Base-by-base conservation (phyloP, 2,329 filamentous ascomycete species). In the Neofusicoccum kwambonambiense region DNA sequence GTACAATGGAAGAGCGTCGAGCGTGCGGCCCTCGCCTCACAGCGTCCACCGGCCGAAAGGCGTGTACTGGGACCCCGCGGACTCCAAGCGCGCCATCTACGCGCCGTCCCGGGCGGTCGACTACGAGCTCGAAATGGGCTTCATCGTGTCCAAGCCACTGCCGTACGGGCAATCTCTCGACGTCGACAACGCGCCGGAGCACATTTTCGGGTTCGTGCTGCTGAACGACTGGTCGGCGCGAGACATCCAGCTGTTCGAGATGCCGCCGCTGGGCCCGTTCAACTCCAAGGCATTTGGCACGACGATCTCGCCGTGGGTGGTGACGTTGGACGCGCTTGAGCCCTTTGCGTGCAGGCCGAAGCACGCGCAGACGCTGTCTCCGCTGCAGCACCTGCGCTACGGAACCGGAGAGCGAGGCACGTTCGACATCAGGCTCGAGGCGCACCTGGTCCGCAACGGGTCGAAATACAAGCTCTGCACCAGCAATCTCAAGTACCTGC, bases 211-310 rank as follows among this genome's bases (percentile, higher is more conserved):
- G 0, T 77, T 87, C n/a, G 82, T 87, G 0, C 73, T 89, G 42
- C 70, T 89, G 12, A 89, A 89, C 67, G 86, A 89, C 67, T 89
- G 87, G 87, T 83, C 66, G 17, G 83, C 86, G 19, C 78, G 86
- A n/a, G 87, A 89, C 70, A 85, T 89, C 19, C 87, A 89, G 71
- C 80, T 75, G 0, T 77, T 85, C 22, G 87, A 89, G 68, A 88
- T 89, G 86, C 78, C 77, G 2, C 86, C 86, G 0, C 74, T 89
- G 0, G 87, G 87, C 0, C 87, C 87, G 0, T 80, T 89, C 61
- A 87, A 88, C 58, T 81, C 82, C 2, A 90, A 89, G 72, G 83
- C 81, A 37, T 87, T 88, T 49, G 82, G 80, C 6, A 89, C 86
- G 0, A 82, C 80, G 0, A 83, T 89, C 22, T 86, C 83, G 0